A percentile compares a stretch with the other conserved stretches of the same genome.
These are phyloP conservation scores for Trichothecium sympodiale DNA, from an alignment of 2,329 filamentous ascomycete species.

Conservation along the genomic window DNA sequence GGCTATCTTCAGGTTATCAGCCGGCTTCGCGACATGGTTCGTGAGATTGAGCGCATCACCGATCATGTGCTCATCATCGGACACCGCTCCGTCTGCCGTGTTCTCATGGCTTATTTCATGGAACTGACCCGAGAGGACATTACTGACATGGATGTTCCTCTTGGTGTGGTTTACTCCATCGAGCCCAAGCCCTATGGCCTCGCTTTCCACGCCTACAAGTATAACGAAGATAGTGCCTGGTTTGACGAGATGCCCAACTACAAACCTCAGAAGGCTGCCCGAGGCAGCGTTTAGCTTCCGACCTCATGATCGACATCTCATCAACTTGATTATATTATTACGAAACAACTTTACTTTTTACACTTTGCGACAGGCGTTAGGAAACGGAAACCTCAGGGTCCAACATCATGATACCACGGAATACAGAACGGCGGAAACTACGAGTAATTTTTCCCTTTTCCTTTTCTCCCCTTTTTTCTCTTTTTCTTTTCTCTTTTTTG, in stretches of 20 bases:
- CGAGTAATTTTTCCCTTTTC: conserved; percentile 1
- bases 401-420: background rate
- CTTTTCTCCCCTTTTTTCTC: conserved; percentile 6
- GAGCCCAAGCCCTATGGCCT: conserved; percentile 97
- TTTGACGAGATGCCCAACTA: conserved; percentile 85
- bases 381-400: background rate
- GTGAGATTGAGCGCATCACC: conserved; percentile 93
- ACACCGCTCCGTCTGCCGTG: conserved; percentile 83
- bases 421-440: background rate
- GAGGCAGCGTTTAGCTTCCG: conserved; percentile 15
- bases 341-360: background rate
- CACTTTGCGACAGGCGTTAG: background rate
- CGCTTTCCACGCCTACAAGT: conserved; percentile 91
- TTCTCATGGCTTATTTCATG: conserved; percentile 93
- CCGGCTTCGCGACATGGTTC: conserved; percentile 85
- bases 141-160: conserved; percentile 83
- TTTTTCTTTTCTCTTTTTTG: conserved; percentile 4
- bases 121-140: conserved; percentile 85
- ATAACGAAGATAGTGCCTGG: conserved; percentile 65
- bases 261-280: conserved; percentile 47
- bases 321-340: no score
- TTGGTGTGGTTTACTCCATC: conserved; percentile 88
- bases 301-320: background rate
- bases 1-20: conserved; percentile 97
- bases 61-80: conserved; percentile 90